These are phyloP conservation scores for Fagus crenata DNA, from an alignment of 306 rosid species.

Conservation along the genomic window DNA sequence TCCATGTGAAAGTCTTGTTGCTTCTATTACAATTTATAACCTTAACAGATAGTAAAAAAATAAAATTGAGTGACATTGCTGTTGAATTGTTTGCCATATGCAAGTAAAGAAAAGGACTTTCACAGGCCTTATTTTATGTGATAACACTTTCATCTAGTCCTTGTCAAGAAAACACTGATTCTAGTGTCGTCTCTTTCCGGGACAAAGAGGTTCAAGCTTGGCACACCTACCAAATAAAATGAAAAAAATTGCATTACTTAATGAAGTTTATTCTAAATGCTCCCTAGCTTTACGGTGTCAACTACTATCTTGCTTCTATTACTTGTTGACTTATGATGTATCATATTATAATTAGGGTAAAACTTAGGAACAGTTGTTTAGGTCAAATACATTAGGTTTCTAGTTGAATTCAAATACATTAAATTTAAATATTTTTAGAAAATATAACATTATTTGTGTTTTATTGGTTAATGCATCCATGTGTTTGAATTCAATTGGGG, in stretches of 20 bases:
- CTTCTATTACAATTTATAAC: no score
- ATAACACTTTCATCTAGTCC: conserved; percentile 27
- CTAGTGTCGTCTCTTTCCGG: conserved; percentile 44
- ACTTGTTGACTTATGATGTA: conserved; percentile 6
- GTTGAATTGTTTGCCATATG: background rate
- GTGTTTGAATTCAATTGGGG: no score
- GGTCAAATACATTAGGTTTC: no score
- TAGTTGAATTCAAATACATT: no score
- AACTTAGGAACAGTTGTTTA: no score
- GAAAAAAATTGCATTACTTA: conserved; percentile 7
- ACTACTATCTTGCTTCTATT: background rate
- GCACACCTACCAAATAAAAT: conserved; percentile 39
- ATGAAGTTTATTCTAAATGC: background rate
- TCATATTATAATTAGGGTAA: background rate
- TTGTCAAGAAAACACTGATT: conserved; percentile 41
- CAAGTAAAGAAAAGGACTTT: background rate
- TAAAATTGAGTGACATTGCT: no score
- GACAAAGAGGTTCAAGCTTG: conserved; percentile 51
- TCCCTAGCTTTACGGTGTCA: conserved; percentile 31
- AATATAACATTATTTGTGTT: no score
- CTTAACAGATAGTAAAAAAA: no score
- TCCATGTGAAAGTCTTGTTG: no score
- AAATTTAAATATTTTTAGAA: no score
- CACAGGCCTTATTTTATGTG: conserved; percentile 9
- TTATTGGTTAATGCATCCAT: no score